A percentile compares a stretch with the other conserved stretches of the same genome.
These are phyloP conservation scores for Aspergillus pseudotamarii DNA, from an alignment of 2,329 filamentous ascomycete genomes.

Conservation along the genomic window DNA sequence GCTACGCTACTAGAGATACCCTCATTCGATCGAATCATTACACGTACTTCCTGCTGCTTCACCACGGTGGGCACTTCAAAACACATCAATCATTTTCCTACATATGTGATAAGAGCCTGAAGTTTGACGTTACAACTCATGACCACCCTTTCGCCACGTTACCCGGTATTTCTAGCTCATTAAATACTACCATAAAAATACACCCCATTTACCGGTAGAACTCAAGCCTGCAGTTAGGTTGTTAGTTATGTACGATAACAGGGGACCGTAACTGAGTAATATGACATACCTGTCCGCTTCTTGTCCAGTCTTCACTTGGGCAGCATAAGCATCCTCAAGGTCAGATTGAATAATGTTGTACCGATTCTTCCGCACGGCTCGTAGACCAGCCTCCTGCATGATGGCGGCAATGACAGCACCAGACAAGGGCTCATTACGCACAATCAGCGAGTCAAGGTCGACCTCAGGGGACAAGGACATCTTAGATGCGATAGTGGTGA, in stretches of 20 bases:
- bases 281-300: conserved; percentile 62
- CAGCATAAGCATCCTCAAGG: conserved; percentile 94
- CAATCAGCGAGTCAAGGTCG: conserved; percentile 92
- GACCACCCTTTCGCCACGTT: conserved; percentile 26
- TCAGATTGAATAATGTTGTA: conserved; percentile 99
- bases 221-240: conserved; percentile 71
- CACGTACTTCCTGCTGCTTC: neutral
- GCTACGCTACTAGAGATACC: neutral
- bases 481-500: conserved; percentile 93
- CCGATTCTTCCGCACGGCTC: conserved; percentile 93
- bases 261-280: neutral
- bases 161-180: conserved; percentile 18
- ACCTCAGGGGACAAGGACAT: conserved; percentile 98
- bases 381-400: conserved; percentile 96
- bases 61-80: neutral
- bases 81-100: conserved; percentile 21
- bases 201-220: conserved; percentile 69
- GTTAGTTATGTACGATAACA: conserved; percentile 43
- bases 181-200: conserved; percentile 6
- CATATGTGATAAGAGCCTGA: conserved; percentile 18
- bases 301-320: conserved; percentile 85
- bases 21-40: neutral
- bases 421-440: conserved; percentile 91
- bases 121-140: conserved; percentile 35
- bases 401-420: conserved; percentile 97